Evolutionary conservation across 2,329 filamentous ascomycete species (phyloP).

Genomic region (Beauveria sp.): DNA sequence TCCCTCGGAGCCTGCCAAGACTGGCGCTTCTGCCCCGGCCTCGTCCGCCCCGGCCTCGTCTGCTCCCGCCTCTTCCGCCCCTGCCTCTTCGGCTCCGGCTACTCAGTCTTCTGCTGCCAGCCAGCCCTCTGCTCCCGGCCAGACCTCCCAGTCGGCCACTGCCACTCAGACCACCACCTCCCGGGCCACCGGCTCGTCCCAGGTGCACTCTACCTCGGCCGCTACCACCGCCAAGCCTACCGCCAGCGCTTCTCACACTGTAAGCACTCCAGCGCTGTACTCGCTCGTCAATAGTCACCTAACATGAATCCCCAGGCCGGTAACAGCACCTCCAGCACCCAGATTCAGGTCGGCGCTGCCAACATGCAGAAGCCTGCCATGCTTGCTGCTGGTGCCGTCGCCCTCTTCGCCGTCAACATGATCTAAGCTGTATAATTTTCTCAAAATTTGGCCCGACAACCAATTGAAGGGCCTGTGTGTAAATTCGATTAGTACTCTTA

Average conservation of each 20-base stretch:
- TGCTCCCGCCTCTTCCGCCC: slow-evolving; percentile 12
- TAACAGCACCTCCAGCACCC: slow-evolving; percentile 1
- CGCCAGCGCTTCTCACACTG: slow-evolving; percentile 1
- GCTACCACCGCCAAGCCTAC: neutral
- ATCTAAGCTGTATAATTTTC: slow-evolving; percentile 12
- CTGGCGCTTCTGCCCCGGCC: slow-evolving; percentile 16
- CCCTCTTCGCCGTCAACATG: slow-evolving; percentile 12
- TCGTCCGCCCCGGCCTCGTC: slow-evolving; percentile 6
- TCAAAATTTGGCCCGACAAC: neutral
- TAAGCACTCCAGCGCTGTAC: neutral
- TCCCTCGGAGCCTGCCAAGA: neutral
- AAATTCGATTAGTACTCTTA: slow-evolving; percentile 9
- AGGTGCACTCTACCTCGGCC: slow-evolving; percentile 11
- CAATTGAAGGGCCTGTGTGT: neutral
- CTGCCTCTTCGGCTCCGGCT: neutral
- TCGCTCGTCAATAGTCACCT: neutral
- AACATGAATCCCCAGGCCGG: neutral
- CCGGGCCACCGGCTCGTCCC: neutral
- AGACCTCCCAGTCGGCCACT: neutral
- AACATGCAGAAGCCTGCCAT: slow-evolving; percentile 2
- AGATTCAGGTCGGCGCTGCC: slow-evolving; percentile 8
- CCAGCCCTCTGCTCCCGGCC: neutral
- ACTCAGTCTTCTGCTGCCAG: neutral
- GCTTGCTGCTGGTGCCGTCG: slow-evolving; percentile 6
- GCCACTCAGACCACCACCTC: neutral